Conservation (phyloP, 2,329 filamentous ascomycete genomes). For the Uncinocarpus reesii region DNA sequence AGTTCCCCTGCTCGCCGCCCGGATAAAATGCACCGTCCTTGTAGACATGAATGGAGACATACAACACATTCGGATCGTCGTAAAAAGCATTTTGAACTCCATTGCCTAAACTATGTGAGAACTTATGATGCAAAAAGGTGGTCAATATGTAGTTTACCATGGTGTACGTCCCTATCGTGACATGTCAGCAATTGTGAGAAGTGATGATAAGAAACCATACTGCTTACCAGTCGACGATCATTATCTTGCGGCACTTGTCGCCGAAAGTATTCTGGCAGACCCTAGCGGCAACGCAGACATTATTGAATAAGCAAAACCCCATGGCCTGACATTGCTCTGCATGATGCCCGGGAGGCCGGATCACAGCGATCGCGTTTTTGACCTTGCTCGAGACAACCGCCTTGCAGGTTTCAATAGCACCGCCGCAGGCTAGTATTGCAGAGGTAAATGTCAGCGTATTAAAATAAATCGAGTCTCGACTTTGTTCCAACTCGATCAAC, state of each 20-base stretch:
- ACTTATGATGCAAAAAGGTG: not conserved
- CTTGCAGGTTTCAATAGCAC: conserved; percentile 90
- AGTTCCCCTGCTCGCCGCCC: conserved; percentile 47
- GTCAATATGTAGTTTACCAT: conserved; percentile 36
- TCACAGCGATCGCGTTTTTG: conserved; percentile 92
- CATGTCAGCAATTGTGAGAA: not conserved
- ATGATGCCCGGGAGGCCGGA: conserved; percentile 89
- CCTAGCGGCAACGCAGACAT: conserved; percentile 83
- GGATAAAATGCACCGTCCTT: conserved; percentile 79
- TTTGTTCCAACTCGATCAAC: conserved; percentile 58
- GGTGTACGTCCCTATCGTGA: conserved; percentile 51
- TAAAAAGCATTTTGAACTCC: conserved; percentile 96
- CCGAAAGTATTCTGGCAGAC: conserved; percentile 76
- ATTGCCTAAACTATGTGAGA: conserved; percentile 51
- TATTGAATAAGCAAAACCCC: conserved; percentile 97
- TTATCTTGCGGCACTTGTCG: conserved; percentile 69
- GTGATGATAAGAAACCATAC: not conserved
- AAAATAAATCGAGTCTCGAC: conserved; percentile 70
- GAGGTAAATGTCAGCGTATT: conserved; percentile 72
- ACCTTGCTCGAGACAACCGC: conserved; percentile 74
- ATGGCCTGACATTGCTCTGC: conserved; percentile 77
- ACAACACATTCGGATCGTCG: conserved; percentile 84
- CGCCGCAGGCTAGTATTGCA: conserved; percentile 74
- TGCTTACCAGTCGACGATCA: conserved; percentile 88
- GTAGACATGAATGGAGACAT: conserved; percentile 90